Base-by-base conservation (phyloP, 192 early-diverging fungal species). In the Martensiomyces pterosporus region DNA sequence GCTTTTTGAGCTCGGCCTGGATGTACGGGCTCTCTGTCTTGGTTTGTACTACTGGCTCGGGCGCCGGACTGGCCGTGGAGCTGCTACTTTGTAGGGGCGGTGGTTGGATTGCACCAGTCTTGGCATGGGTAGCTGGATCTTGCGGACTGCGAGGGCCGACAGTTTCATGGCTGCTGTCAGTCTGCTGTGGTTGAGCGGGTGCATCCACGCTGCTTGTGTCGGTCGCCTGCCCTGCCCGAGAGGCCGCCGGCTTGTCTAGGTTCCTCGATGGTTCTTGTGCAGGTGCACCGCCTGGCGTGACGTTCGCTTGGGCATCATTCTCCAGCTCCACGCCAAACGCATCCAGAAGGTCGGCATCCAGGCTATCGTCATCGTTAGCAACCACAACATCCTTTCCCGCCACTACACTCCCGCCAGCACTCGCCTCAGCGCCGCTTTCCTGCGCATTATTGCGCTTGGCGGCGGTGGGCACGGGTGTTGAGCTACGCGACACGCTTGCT, bases 281-380 rank as follows among this genome's bases (percentile, higher is more conserved):
- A n/a, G n/a, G n/a, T n/a, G n/a, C n/a, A n/a, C n/a, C 29, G 6
- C 5, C 29, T 32, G 29, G 12, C 29, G 5, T 32, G 29, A 5
- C 29, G 12, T 32, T 32, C 25, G 27, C 35, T 24, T 55, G 50
- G 23, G 63, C 47, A 14, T 40, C 55, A 52, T 53, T 55, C 25
- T 80, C 77, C 34, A 70, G 56, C 56, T 70, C 65, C 39, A 79
- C 64, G 43, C 78, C 72, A 56, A 74, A 80, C 15, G 47, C 76
- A 27, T 67, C 73, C 36, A 60, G 65, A 47, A 54, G 69, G 44
- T 57, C 64, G 55, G 52, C 41, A 59, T 53, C 47, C 64, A 63
- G 55, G 53, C 64, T 46, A 14, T 52, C 62, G 3, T 34, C 64
- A 17, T 39, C 55, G 6, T 32, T 32, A 8, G 29, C 29, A 5